Base-by-base conservation (phyloP, 2,329 filamentous ascomycete genomes). In the Penicillium concentricum region DNA sequence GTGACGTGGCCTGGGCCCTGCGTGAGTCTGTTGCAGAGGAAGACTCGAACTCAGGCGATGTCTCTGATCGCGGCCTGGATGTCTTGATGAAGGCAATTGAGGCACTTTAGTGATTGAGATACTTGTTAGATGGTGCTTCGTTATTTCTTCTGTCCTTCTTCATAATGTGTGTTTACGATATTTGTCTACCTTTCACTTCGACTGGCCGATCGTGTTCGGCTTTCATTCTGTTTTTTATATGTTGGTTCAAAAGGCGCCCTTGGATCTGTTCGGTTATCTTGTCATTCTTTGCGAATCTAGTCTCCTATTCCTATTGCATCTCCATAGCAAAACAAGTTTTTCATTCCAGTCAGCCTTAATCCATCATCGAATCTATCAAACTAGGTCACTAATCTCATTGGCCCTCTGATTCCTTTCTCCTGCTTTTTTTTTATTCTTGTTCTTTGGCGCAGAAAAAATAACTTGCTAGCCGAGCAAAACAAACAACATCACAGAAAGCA, bases 1-100 rank as follows among this genome's bases (percentile, higher is more conserved):
- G 93, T 70, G 93, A 97, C 78, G 82, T 97, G 42, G 87, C 89
- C 5, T 89, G 87, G 77, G 76, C 94, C 54, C 76, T 97, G 26
- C 86, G 86, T 35, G 85, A 86, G 38, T 74, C 74, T 5, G 49
- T 66, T 39, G 55, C 57, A 1, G 63, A 63, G 3, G 66, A 75
- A 20, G 72, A 71, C 39, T 67, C 61, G 6, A 66, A 66, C 16
- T 67, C 70, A 16, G 73, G 45, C 1, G 67, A 72, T 8, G 69
- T 82, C 6, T 77, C 74, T 4, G 80, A 83, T 56, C 74, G 77
- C 57, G 80, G 81, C 6, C 67, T 87, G 48, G 82, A 85, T 49
- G 81, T 86, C 28, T 66, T 87, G 63, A 76, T 80, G 45, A 81
- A 78, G 66, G 83, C 83, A 51, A 82, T 87, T 61, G 81, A 81